phyloP scores from a whole-genome alignment of 2,329 filamentous ascomycete genomes.

The Calonectria henricotiae region DNA sequence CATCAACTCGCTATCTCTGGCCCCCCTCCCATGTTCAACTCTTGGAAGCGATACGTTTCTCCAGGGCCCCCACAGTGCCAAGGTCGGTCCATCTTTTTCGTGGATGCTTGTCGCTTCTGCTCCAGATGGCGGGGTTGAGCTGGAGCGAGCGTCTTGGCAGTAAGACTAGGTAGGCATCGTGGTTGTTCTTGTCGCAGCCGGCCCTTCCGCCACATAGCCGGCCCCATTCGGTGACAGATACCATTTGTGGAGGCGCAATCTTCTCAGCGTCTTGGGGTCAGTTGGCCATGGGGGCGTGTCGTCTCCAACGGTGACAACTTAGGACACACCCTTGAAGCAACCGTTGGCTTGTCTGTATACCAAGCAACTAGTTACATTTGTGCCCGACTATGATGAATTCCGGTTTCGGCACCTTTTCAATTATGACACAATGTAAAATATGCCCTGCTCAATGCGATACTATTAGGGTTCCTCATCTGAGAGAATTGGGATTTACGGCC shows the following conservation, averaged over 20 bases:
- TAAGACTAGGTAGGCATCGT: slow-evolving; percentile 46
- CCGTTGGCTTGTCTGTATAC: no score
- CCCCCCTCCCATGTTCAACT: slow-evolving; percentile 32
- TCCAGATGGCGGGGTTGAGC: slow-evolving; percentile 49
- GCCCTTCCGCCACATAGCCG: slow-evolving; percentile 40
- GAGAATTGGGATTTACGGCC: not conserved
- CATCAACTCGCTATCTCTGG: slow-evolving; percentile 36
- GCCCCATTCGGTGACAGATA: slow-evolving; percentile 40
- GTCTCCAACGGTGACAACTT: not conserved
- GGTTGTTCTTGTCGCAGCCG: slow-evolving; percentile 45
- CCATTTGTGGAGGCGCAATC: slow-evolving; percentile 32
- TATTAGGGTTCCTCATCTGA: not conserved
- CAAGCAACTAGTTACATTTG: not conserved
- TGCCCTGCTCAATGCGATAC: not conserved
- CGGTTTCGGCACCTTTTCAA: slow-evolving; percentile 34
- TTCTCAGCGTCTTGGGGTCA: slow-evolving; percentile 1
- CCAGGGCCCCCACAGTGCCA: slow-evolving; percentile 49
- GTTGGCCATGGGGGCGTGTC: slow-evolving; percentile 11
- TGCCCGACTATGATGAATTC: not conserved
- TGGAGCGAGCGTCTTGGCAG: slow-evolving; percentile 49
- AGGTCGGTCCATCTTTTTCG: slow-evolving; percentile 49
- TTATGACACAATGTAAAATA: not conserved
- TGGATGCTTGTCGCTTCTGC: slow-evolving; percentile 45
- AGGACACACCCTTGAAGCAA: not conserved
- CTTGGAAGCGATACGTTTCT: slow-evolving; percentile 28